A percentile compares a stretch with the other conserved stretches of the same genome.
Conservation (phyloP, 768 basidiomycete genomes). For the Butyriboletus loyo region DNA sequence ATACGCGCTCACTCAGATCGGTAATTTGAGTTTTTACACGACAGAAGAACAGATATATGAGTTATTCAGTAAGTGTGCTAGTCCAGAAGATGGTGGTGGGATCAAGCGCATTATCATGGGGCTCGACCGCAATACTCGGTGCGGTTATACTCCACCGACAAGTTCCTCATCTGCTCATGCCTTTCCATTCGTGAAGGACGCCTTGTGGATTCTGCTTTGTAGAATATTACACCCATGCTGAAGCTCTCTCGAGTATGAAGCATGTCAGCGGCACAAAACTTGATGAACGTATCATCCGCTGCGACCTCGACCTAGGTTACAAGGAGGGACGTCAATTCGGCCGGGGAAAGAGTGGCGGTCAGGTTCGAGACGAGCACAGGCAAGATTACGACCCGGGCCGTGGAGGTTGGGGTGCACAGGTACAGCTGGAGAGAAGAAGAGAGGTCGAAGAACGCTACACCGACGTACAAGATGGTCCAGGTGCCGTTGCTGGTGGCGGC, state of each 20-base stretch:
- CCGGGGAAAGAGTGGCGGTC: slow-evolving; percentile 94
- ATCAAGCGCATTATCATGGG: slow-evolving; percentile 96
- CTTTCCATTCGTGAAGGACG: slow-evolving; percentile 48
- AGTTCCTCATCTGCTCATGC: slow-evolving; percentile 4
- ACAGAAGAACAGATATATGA: slow-evolving; percentile 97
- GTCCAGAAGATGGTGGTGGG: slow-evolving; percentile 81
- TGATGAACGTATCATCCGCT: slow-evolving; percentile 97
- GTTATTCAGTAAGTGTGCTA: slow-evolving; percentile 87
- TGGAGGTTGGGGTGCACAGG: slow-evolving; percentile 91
- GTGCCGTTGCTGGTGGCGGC: slow-evolving; percentile 79
- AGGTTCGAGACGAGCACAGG: slow-evolving; percentile 93
- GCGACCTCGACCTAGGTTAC: slow-evolving; percentile 96
- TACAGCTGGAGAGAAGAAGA: slow-evolving; percentile 73
- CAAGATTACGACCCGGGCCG: slow-evolving; percentile 97
- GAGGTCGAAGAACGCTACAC: slow-evolving; percentile 86
- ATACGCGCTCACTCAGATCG: slow-evolving; percentile 52
- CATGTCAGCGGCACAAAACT: slow-evolving; percentile 98
- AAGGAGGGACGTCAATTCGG: slow-evolving; percentile 97
- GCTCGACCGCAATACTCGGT: slow-evolving; percentile 86
- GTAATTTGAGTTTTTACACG: slow-evolving; percentile 91
- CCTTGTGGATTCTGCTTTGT: slow-evolving; percentile 97
- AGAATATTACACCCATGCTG: slow-evolving; percentile 91
- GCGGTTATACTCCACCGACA: slow-evolving; percentile 16
- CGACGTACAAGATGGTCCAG: slow-evolving; percentile 76
- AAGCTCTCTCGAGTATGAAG: slow-evolving; percentile 89